Base-by-base conservation (phyloP, 805 yeast species). In the Candida anglica region DNA sequence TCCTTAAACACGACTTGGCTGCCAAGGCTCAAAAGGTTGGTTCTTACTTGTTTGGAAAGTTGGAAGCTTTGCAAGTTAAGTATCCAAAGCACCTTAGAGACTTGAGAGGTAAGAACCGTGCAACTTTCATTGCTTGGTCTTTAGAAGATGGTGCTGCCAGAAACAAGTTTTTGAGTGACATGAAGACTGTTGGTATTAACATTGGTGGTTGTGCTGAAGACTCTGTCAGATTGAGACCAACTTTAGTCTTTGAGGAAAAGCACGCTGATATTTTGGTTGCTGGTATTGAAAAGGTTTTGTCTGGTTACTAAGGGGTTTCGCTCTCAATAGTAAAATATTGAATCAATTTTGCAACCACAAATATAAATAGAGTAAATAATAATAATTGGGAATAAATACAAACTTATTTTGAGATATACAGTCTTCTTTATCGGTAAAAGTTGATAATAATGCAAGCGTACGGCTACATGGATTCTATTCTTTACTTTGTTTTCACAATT, bases 41-140 rank as follows among this genome's bases (percentile, higher is more conserved):
- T 47, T 71, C 60, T 42, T 84, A 80, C 66, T 63, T 86, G 47
- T 84, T 62, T 58, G 60, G 49, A 17, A 69, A 75, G 54, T 73
- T 86, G 44, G 75, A 66, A 44, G 56, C 43, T 9, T 61, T 85
- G 38, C 73, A 73, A 41, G 46, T 47, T 16, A 66, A 77, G 56
- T 77, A 72, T 58, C 88, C 93, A 36, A 48, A 53, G 29, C 50
- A 58, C 44, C 29, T 79, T 14, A 53, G 60, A 39, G 73, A 79
- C 62, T 71, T 84, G 55, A 77, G 94, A 60, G 94, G 94, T 42
- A 72, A 82, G 60, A 71, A 68, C 51, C 70, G 79, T 47, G 94
- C 84, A 29, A 83, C 93, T 30, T 84, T 81, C 63, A 75, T 85
- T 57, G 94, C 94, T n/a, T 84, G 86, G 77, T 83, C 82, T 46